phyloP scores from a whole-genome alignment of 148 eudicot genomes.

The Heliamphora exappendiculata region DNA sequence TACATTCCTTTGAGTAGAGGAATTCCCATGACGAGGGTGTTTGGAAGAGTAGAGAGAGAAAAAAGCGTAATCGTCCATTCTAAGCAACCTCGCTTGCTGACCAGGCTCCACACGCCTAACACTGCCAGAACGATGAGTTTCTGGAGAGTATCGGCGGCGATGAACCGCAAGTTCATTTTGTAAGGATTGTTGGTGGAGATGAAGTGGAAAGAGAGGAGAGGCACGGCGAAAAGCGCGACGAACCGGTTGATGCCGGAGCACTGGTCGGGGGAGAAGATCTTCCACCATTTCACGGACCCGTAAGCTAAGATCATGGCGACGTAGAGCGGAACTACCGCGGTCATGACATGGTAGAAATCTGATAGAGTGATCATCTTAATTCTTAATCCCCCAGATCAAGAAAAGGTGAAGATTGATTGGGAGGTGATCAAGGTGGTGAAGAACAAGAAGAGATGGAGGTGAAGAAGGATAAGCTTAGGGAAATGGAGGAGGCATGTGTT shows the following conservation, averaged over 20 bases:
- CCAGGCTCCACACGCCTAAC: constrained; percentile 42
- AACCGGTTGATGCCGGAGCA: constrained; percentile 91
- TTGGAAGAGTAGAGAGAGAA: constrained; percentile 82
- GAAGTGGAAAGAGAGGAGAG: constrained; percentile 84
- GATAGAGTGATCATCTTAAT: constrained; percentile 50
- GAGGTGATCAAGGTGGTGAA: not conserved
- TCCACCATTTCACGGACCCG: constrained; percentile 96
- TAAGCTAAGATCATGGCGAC: constrained; percentile 93
- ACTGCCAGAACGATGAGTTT: constrained; percentile 53
- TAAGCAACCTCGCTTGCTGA: constrained; percentile 53
- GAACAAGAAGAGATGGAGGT: not conserved
- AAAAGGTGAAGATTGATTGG: not conserved
- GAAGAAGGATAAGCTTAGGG: not conserved
- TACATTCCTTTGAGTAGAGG: constrained; percentile 92
- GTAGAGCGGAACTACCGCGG: constrained; percentile 84
- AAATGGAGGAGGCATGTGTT: constrained; percentile 12
- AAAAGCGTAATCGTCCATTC: constrained; percentile 89
- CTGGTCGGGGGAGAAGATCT: constrained; percentile 83
- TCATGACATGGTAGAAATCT: constrained; percentile 95
- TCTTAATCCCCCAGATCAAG: not conserved
- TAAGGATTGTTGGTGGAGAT: constrained; percentile 78
- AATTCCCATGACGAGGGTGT: constrained; percentile 95
- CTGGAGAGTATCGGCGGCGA: constrained; percentile 81
- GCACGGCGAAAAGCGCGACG: constrained; percentile 84
- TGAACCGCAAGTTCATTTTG: constrained; percentile 71